Evolutionary conservation across 345 rosid species (phyloP), one percentile per base, ranked within the genome.

Genomic region (Eucalyptus marginata): DNA sequence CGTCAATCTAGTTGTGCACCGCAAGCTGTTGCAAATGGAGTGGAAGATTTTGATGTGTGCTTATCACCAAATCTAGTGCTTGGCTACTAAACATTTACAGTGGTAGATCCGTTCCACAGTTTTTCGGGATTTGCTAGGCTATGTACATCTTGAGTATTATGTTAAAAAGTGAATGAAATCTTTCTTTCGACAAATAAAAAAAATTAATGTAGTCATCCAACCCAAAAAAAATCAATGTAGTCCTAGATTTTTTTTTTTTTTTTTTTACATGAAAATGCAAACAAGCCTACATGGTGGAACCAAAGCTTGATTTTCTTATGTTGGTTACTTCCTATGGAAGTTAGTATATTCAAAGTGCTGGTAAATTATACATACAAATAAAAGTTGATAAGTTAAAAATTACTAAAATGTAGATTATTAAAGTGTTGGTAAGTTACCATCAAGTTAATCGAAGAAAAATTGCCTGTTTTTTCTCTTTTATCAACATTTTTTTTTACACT

Each of bases 381-480:
- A 76, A 76, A 64, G 31, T 64, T 13, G 3, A 71, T 10, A 9
- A 71, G 7, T 33, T 9, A 36, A 7, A 18, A 18, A 71, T 71
- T 36, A 24, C 46, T 36, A 36, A 71, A 5, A 1, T 10, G 14
- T 40, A 36, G 14, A 71, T 71, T 10, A 10, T 71, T 11, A 12
- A 71, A 71, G 83, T 20, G 8, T 20, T 10, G 2, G 46, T 6
- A 36, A 71, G 27, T 71, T 71, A 18, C 27, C 14, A 18, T 24
- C 0, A 36, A 71, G 0, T 20, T 10, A 33, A 17, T 3, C 0
- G 5, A 40, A 1, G 47, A 76, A 76, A 36, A 40, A 12, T 40
- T 2, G 0, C 16, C 4, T 0, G 0, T 10, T 20, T 18, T 20
- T 76, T 40, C 9, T 62, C 2, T 62, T 62, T 62, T 9, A n/a